These are phyloP conservation scores for Aspergillus jensenii DNA, from an alignment of 2,329 filamentous ascomycete genomes.

Conservation along the genomic window DNA sequence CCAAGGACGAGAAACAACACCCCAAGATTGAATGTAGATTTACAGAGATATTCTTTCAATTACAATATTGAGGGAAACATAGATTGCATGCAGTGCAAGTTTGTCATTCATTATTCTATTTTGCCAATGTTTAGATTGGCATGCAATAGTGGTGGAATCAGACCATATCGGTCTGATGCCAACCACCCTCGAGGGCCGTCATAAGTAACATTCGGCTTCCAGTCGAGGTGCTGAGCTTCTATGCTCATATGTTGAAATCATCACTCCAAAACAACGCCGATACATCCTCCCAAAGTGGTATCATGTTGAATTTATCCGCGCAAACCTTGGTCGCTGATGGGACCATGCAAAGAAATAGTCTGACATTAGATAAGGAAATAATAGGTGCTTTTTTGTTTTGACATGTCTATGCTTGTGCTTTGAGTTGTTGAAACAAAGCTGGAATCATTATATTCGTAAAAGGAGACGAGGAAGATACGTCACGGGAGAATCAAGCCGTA, in stretches of 20 bases:
- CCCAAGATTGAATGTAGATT: neutral
- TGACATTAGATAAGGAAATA: slow-evolving; percentile 30
- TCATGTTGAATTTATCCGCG: slow-evolving; percentile 51
- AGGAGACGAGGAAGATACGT: slow-evolving; percentile 25
- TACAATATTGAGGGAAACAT: neutral
- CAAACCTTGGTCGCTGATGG: slow-evolving; percentile 34
- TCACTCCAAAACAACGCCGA: slow-evolving; percentile 39
- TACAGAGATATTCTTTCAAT: neutral
- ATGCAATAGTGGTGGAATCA: slow-evolving; percentile 15
- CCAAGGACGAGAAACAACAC: neutral
- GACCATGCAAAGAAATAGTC: slow-evolving; percentile 38
- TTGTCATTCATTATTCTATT: slow-evolving; percentile 25
- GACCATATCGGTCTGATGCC: neutral
- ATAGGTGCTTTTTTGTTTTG: slow-evolving; percentile 30
- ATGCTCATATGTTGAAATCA: slow-evolving; percentile 39
- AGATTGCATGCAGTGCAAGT: slow-evolving; percentile 5
- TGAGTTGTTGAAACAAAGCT: slow-evolving; percentile 54
- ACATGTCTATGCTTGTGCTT: slow-evolving; percentile 45
- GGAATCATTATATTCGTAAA: slow-evolving; percentile 46
- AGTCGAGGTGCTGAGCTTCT: slow-evolving; percentile 15
- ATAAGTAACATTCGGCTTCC: slow-evolving; percentile 11
- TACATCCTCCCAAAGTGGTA: slow-evolving; percentile 46
- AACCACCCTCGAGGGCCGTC: slow-evolving; percentile 9
- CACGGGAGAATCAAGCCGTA: slow-evolving; percentile 18
- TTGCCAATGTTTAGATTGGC: slow-evolving; percentile 42